Conservation (phyloP, 2,329 filamentous ascomycete genomes). For the Fusarium bactridioides region DNA sequence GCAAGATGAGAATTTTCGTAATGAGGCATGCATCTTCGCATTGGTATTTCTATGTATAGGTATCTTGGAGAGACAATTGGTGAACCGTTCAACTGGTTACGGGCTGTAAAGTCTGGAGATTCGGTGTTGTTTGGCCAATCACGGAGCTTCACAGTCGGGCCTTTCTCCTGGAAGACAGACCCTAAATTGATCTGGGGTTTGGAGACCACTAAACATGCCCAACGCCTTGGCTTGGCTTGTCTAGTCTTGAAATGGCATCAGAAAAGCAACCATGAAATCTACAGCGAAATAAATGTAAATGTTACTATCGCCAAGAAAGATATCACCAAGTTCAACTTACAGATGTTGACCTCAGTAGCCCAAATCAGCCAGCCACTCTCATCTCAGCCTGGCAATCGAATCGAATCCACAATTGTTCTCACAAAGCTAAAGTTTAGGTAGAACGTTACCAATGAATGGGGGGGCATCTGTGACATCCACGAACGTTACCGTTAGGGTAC, state of each 20-base stretch:
- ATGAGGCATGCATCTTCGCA: neutral
- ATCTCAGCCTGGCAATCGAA: neutral
- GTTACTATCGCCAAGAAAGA: neutral
- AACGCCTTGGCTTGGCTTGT: neutral
- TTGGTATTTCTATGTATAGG: slow-evolving; percentile 1
- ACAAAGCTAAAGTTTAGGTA: neutral
- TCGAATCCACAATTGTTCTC: slow-evolving; percentile 2
- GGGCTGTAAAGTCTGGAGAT: neutral
- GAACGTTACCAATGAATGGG: slow-evolving; percentile 7
- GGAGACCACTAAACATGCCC: neutral
- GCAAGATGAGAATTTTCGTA: slow-evolving; percentile 3
- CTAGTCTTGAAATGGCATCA: neutral
- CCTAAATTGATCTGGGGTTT: slow-evolving; percentile 39
- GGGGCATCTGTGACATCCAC: neutral
- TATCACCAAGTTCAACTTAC: neutral
- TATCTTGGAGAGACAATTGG: neutral
- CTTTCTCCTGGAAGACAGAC: slow-evolving; percentile 29
- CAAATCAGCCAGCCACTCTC: neutral
- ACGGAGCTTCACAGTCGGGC: slow-evolving; percentile 33
- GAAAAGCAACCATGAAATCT: neutral
- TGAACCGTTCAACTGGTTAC: neutral
- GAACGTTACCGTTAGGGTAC: slow-evolving; percentile 26
- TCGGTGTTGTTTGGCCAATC: slow-evolving; percentile 21
- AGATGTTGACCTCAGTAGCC: neutral
- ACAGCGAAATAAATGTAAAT: neutral